Percentiles rank a stretch among this genome's conserved stretches.
Conservation (phyloP, 345 rosid genomes). For the Luvunga scandens region DNA sequence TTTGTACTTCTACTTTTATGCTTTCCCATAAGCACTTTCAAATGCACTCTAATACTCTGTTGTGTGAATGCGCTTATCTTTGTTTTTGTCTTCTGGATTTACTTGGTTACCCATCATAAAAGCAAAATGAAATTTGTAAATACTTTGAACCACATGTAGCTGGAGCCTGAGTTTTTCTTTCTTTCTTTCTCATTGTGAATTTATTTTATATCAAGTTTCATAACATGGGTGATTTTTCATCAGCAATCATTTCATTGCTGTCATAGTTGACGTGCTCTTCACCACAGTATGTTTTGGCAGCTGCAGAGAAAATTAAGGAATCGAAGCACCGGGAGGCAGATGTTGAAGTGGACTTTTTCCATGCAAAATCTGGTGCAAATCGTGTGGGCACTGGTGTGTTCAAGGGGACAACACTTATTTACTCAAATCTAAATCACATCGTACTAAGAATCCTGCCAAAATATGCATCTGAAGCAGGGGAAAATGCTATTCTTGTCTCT, state of each 20-base stretch:
- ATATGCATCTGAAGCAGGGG: conserved; percentile 65
- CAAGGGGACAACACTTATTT: conserved; percentile 72
- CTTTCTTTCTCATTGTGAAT: neutral
- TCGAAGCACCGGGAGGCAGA: conserved; percentile 81
- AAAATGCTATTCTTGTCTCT: conserved; percentile 79
- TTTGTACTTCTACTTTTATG: too few species aligned
- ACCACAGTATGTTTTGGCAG: conserved; percentile 76
- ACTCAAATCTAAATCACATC: conserved; percentile 77
- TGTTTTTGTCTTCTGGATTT: neutral
- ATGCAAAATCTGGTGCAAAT: conserved; percentile 62
- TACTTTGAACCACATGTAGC: neutral
- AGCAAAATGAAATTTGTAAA: neutral
- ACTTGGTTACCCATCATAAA: neutral
- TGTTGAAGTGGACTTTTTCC: conserved; percentile 78
- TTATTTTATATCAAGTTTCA: neutral
- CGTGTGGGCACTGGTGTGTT: conserved; percentile 63
- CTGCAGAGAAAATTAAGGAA: conserved; percentile 51
- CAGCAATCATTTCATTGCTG: conserved; percentile 2
- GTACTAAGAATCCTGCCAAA: conserved; percentile 75
- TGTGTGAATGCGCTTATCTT: too few species aligned
- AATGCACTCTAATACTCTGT: neutral
- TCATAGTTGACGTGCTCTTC: conserved; percentile 22
- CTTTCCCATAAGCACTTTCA: neutral
- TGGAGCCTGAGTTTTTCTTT: neutral
- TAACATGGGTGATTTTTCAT: conserved; percentile 8